Evolutionary conservation across 1,284 basidiomycete genomes (phyloP).

Genomic region (Sphaerobolus stellatus): DNA sequence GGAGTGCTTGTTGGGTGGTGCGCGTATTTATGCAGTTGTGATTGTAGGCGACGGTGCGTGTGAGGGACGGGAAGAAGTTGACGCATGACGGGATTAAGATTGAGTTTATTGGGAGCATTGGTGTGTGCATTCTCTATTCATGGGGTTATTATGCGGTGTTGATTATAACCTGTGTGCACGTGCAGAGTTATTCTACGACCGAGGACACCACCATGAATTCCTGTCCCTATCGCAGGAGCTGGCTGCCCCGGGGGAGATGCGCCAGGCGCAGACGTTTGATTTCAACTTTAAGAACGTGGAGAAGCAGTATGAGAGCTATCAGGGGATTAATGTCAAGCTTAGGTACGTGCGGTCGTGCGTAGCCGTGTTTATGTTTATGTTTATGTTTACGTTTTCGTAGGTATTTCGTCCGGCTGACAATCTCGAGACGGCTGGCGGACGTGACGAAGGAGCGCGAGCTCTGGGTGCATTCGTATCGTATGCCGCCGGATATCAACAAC

Average conservation of each 20-base stretch:
- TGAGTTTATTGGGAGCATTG: slow-evolving; percentile 96
- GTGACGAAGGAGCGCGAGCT: slow-evolving; percentile 90
- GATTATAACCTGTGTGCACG: slow-evolving; percentile 3
- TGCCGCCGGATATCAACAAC: slow-evolving; percentile 97
- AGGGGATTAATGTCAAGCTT: slow-evolving; percentile 97
- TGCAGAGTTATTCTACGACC: slow-evolving; percentile 92
- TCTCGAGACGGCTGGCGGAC: slow-evolving; percentile 90
- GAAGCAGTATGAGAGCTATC: slow-evolving; percentile 98
- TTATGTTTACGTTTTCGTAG: slow-evolving; percentile 38
- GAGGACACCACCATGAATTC: slow-evolving; percentile 98
- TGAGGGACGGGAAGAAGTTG: slow-evolving; percentile 93
- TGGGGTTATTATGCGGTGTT: background rate
- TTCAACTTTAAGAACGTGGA: slow-evolving; percentile 99
- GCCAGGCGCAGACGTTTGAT: slow-evolving; percentile 91
- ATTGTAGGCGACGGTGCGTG: slow-evolving; percentile 76
- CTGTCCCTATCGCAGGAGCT: slow-evolving; percentile 93
- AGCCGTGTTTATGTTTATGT: slow-evolving; percentile 4
- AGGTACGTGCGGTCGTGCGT: slow-evolving; percentile 52
- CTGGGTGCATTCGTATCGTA: slow-evolving; percentile 98
- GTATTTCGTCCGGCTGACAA: slow-evolving; percentile 92
- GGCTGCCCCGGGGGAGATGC: slow-evolving; percentile 91
- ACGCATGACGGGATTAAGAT: slow-evolving; percentile 97
- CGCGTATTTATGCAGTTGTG: background rate
- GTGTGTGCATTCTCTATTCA: slow-evolving; percentile 55
- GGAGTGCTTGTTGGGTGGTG: background rate